phyloP scores from a whole-genome alignment of 495 filamentous ascomycete genomes.

The Aspergillus bertholletiae region DNA sequence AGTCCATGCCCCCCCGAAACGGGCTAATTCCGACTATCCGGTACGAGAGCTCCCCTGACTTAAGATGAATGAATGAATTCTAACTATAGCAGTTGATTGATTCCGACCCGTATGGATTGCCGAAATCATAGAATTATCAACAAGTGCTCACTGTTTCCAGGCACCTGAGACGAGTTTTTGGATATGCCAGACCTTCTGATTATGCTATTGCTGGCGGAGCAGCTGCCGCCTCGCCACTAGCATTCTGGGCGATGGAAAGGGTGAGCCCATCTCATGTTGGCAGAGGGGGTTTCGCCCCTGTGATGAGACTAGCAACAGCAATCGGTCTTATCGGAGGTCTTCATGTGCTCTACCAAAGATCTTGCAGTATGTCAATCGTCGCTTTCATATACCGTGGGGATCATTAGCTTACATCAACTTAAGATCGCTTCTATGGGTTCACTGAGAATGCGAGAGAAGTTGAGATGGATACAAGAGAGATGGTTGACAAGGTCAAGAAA shows the following conservation, averaged over 20 bases:
- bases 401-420: constrained; percentile 15
- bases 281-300: constrained; percentile 71
- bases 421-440: constrained; percentile 85
- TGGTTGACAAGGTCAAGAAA: constrained; percentile 90
- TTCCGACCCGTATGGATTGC: constrained; percentile 80
- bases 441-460: constrained; percentile 86
- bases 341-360: constrained; percentile 73
- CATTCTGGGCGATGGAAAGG: constrained; percentile 75
- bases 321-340: constrained; percentile 74
- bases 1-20: constrained; percentile 71
- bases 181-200: constrained; percentile 81
- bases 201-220: constrained; percentile 66
- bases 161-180: constrained; percentile 82
- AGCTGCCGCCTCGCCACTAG: constrained; percentile 63
- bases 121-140: constrained; percentile 2
- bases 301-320: constrained; percentile 73
- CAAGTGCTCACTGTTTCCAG: constrained; percentile 45
- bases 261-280: constrained; percentile 77
- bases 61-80: constrained; percentile 9
- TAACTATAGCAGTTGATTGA: constrained; percentile 77
- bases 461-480: constrained; percentile 96
- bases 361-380: constrained; percentile 49
- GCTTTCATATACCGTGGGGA: neutral
- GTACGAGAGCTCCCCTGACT: constrained; percentile 45
- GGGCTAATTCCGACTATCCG: constrained; percentile 71